Evolutionary conservation across 805 yeast species (phyloP).

Genomic region (Wickerhamomyces hampshirensis): DNA sequence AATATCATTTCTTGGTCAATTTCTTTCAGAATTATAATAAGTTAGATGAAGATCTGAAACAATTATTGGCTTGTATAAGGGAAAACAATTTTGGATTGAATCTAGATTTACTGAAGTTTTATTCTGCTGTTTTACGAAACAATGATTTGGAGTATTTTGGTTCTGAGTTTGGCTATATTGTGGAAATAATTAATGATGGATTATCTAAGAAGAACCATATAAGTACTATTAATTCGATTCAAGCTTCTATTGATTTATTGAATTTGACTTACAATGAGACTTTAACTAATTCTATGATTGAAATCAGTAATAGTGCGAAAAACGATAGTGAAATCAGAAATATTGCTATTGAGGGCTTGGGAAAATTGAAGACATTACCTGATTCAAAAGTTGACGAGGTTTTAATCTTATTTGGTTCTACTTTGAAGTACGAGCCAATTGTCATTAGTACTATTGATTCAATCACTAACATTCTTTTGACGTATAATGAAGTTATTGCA

Average conservation of each 20-base stretch:
- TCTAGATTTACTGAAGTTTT: slow-evolving; percentile 32
- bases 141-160: slow-evolving; percentile 31
- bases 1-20: slow-evolving; percentile 20
- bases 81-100: slow-evolving; percentile 24
- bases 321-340: slow-evolving; percentile 34
- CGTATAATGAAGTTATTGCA: slow-evolving; percentile 11
- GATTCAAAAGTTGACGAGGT: slow-evolving; percentile 19
- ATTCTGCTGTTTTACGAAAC: slow-evolving; percentile 28
- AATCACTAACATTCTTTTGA: slow-evolving; percentile 21
- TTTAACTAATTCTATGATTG: slow-evolving; percentile 26
- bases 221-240: slow-evolving; percentile 30
- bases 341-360: slow-evolving; percentile 29
- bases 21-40: slow-evolving; percentile 22
- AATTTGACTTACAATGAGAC: slow-evolving; percentile 20
- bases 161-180: slow-evolving; percentile 22
- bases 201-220: slow-evolving; percentile 32
- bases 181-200: slow-evolving; percentile 27
- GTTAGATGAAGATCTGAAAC: slow-evolving; percentile 20
- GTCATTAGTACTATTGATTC: slow-evolving; percentile 28
- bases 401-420: slow-evolving; percentile 27
- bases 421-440: slow-evolving; percentile 32
- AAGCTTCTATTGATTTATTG: slow-evolving; percentile 25
- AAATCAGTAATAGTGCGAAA: slow-evolving; percentile 29
- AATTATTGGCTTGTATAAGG: slow-evolving; percentile 19
- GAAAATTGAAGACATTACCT: slow-evolving; percentile 24